Percentiles rank a stretch among this genome's conserved stretches.
Conservation (phyloP, 306 rosid species). For the barrel medic (Medicago truncatula) region DNA sequence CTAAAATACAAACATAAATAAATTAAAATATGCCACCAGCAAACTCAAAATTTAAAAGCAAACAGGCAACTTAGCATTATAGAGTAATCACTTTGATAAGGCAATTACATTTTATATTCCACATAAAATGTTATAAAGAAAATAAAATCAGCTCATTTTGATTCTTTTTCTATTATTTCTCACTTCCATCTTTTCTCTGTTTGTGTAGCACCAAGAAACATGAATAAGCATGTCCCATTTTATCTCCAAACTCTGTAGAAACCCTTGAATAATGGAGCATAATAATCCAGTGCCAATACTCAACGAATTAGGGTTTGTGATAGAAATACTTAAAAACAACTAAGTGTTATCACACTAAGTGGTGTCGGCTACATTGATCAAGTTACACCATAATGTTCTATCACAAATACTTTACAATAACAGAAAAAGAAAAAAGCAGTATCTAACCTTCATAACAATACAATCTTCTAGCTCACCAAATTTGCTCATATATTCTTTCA, state of each 20-base stretch:
- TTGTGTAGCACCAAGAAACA: neutral
- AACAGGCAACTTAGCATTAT: constrained; percentile 13
- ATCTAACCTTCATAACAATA: constrained; percentile 82
- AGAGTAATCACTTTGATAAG: neutral
- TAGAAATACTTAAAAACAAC: no score
- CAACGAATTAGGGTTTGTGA: no score
- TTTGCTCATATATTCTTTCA: constrained; percentile 85
- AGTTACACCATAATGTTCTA: no score
- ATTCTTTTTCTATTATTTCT: neutral
- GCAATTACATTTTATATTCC: neutral
- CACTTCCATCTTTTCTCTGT: neutral
- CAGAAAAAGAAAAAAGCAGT: neutral
- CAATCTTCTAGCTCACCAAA: constrained; percentile 89
- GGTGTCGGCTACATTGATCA: no score
- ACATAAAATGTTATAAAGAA: constrained; percentile 13
- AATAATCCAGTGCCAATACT: no score
- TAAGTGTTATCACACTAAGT: no score
- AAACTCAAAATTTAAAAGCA: neutral
- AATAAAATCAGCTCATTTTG: constrained; percentile 2
- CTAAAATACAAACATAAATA: constrained; percentile 46
- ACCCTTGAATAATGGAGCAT: no score
- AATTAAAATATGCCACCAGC: constrained; percentile 33
- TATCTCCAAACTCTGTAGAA: neutral
- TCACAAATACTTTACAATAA: neutral
- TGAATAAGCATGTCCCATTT: neutral